Evolutionary conservation across 306 rosid genomes (phyloP), one percentile per base, ranked within the genome.

Genomic region (Begonia loranthoides): DNA sequence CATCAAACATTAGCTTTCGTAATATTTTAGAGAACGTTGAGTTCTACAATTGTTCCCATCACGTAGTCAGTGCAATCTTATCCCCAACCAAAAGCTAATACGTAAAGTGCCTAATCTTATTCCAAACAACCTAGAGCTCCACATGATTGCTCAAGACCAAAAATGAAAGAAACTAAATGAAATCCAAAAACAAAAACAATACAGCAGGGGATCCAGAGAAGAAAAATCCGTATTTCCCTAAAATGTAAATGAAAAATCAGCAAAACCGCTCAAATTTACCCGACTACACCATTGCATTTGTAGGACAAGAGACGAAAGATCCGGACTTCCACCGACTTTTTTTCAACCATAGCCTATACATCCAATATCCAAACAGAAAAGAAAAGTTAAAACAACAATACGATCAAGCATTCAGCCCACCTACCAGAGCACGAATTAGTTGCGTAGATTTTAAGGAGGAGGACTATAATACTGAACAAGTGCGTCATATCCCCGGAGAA

Each of bases 401-500:
- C 45, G 19, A 63, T 1, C 5, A 51, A 34, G 51, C 15, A 11
- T 4, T 4, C 33, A 17, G 19, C 15, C 33, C 2, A 13, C 13
- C 49, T 73, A 90, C 97, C 97, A 11, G 95, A 80, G 69, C 97
- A 90, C 14, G 97, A 90, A 62, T 80, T 90, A 63, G 97, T 90
- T 7, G 97, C 92, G 68, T 90, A 90, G 66, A 90, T 85, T 78
- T 90, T 90, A 83, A 90, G 97, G 13, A 85, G 84, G 16, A 90
- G 82, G 33, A 90, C 79, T 52, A 90, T 50, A 66, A 90, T 82
- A 70, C 99, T 90, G 77, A 78, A 62, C 61, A 90, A 71, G 70
- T 90, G 99, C 15, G 84, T 82, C 88, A 85, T 78, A 40, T 90
- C 99, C n/a, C 95, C 99, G 61, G 87, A 83, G 68, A 90, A 70